Evolutionary conservation across 306 rosid genomes (phyloP).

Genomic region (Gastrolobium villosum): DNA sequence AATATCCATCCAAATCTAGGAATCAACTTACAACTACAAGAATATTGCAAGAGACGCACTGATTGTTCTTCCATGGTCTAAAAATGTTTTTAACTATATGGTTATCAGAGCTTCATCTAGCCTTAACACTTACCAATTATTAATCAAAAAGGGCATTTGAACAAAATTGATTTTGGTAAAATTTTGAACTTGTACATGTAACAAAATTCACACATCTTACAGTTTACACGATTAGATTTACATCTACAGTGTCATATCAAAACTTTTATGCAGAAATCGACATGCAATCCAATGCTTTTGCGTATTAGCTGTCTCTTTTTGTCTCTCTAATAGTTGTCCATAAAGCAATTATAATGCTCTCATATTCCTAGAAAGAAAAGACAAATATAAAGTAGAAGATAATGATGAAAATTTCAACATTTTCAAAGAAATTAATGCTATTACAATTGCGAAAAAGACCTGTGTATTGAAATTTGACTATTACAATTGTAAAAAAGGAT

Average conservation of each 20-base stretch:
- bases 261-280: constrained; percentile 18
- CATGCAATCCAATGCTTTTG: constrained; percentile 30
- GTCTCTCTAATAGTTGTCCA: constrained; percentile 9
- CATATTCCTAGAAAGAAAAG: neutral
- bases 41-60: neutral
- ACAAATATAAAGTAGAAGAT: constrained; percentile 6
- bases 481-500: too few species aligned
- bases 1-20: neutral
- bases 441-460: too few species aligned
- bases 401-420: constrained; percentile 8
- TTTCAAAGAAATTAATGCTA: neutral
- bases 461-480: too few species aligned
- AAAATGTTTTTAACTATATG: constrained; percentile 1
- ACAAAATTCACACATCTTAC: constrained; percentile 25
- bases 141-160: neutral
- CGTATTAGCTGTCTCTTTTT: neutral
- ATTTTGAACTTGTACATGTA: neutral
- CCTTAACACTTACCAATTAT: constrained; percentile 18
- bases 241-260: neutral
- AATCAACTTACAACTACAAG: neutral
- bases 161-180: neutral
- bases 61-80: neutral
- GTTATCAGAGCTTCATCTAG: constrained; percentile 11
- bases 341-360: neutral
- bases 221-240: constrained; percentile 19